Percentiles rank a stretch among this genome's conserved stretches.
Evolutionary conservation across 2,329 filamentous ascomycete genomes (phyloP).

Genomic region (Epichloe glyceriae): DNA sequence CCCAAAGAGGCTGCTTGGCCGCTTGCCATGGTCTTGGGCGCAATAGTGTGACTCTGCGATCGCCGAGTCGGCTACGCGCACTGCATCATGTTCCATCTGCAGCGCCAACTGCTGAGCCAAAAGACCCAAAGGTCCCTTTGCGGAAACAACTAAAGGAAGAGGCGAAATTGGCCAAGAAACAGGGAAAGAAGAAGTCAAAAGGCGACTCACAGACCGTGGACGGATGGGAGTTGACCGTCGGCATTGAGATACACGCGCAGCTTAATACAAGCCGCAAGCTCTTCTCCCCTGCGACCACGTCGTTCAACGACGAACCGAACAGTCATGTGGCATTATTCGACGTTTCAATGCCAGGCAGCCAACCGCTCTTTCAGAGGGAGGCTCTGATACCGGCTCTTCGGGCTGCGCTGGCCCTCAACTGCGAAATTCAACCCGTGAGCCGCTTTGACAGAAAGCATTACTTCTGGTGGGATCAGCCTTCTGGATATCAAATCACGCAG

Average conservation of each 20-base stretch:
- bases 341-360: conserved; percentile 74
- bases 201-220: conserved; percentile 36
- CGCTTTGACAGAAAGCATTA: conserved; percentile 96
- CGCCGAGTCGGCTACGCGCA: not conserved
- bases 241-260: conserved; percentile 95
- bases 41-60: not conserved
- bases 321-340: conserved; percentile 84
- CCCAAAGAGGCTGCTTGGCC: conserved; percentile 2
- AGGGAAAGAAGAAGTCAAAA: conserved; percentile 37
- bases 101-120: conserved; percentile 10
- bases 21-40: not conserved
- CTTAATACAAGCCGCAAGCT: conserved; percentile 81
- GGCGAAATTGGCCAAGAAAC: conserved; percentile 56
- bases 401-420: conserved; percentile 74
- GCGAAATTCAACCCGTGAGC: conserved; percentile 62
- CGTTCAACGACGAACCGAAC: conserved; percentile 60
- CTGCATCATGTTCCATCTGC: not conserved
- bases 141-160: conserved; percentile 63
- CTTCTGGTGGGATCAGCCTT: conserved; percentile 96
- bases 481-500: conserved; percentile 95
- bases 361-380: conserved; percentile 72
- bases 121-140: conserved; percentile 33
- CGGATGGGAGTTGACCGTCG: conserved; percentile 87
- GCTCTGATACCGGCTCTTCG: conserved; percentile 81
- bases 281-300: conserved; percentile 62